Evolutionary conservation across 1,139 yeast genomes (phyloP), one percentile per base, ranked within the genome.

Genomic region (Suhomyces wounanorum): DNA sequence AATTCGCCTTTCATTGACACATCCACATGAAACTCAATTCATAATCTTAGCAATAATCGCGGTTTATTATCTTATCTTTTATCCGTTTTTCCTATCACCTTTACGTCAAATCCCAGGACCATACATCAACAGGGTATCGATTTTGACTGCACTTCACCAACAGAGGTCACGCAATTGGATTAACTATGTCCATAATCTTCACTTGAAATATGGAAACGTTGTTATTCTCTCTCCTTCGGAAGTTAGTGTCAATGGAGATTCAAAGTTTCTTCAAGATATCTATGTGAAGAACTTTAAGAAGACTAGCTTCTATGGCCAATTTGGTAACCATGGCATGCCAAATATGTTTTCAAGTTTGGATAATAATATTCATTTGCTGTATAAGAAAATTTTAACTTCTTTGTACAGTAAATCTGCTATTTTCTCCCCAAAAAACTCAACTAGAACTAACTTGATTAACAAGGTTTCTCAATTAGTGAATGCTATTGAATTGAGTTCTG

Each of bases 171-270:
- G 79, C 48, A 63, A 72, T 44, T 78, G 91, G 71, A 82, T 83
- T 50, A 59, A 67, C 16, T 69, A 67, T 23, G 80, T 85, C 1
- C 79, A 83, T 50, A 49, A 63, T 1, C 68, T 85, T 51, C 94
- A 87, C 57, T 52, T 65, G 44, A 64, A 68, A 52, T 84, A 84
- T 55, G 92, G 92, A 0, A 75, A 70, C 40, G 72, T 86, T 8
- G 85, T 87, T 9, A 69, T 87, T 11, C 64, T 86, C 14, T 77
- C 85, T 1, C 91, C 92, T 2, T 66, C 70, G 23, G 90, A 85
- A 58, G 70, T 87, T 18, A 84, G 87, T 47, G 77, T 85, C 40
- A 74, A 81, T 47, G 85, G 85, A 16, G 72, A 71, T 48, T 56
- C 76, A 8, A 73, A 75, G 41, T 79, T 73, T 54, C 59, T 84